Evolutionary conservation across 495 filamentous ascomycete genomes (phyloP).

Genomic region (Xylona heveae): DNA sequence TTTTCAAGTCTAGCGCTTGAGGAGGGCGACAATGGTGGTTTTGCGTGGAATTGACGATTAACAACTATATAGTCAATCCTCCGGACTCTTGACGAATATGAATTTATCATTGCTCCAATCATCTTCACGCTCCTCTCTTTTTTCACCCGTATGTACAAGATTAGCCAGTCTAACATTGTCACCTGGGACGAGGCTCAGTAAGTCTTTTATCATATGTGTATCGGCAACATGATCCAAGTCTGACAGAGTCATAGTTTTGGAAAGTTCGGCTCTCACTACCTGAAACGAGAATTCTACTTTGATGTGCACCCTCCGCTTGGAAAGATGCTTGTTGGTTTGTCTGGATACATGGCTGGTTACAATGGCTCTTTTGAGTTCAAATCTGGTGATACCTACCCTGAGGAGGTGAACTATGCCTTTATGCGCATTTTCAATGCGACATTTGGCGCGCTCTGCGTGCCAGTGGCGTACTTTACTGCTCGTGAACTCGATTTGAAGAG

Average conservation of each 20-base stretch:
- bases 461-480: constrained; percentile 86
- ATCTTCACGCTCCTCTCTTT: constrained; percentile 74
- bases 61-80: constrained; percentile 24
- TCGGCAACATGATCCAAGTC: constrained; percentile 3
- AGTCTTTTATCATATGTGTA: constrained; percentile 4
- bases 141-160: constrained; percentile 90
- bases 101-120: constrained; percentile 70
- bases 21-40: not conserved
- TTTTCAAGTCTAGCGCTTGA: not conserved
- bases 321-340: constrained; percentile 95
- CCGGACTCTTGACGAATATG: constrained; percentile 51
- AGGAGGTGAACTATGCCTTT: constrained; percentile 89
- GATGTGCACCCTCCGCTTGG: constrained; percentile 94
- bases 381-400: constrained; percentile 84
- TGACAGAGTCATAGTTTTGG: constrained; percentile 46
- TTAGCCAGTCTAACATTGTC: constrained; percentile 85
- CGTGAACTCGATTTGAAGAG: constrained; percentile 70
- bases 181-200: constrained; percentile 99
- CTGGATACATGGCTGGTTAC: constrained; percentile 87
- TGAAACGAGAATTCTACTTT: constrained; percentile 98
- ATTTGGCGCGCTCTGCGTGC: constrained; percentile 83
- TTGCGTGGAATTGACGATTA: constrained; percentile 6
- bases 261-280: constrained; percentile 96
- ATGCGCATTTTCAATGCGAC: constrained; percentile 96
- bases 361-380: constrained; percentile 99